phyloP scores from a whole-genome alignment of 2,329 filamentous ascomycete genomes.

The Diplodia intermedia region DNA sequence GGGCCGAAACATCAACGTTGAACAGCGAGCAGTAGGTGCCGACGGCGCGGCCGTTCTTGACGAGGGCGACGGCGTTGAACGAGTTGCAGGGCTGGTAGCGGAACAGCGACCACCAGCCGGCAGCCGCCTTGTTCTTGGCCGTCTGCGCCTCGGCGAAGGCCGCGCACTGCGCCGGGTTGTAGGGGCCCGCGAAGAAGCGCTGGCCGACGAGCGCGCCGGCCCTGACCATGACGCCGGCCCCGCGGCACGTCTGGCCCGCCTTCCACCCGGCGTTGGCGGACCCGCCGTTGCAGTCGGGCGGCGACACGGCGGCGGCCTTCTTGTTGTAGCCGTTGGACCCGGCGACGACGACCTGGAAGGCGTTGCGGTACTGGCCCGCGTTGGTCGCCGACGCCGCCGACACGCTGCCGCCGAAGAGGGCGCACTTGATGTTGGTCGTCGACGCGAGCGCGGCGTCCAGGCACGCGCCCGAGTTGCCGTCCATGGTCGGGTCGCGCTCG shows the following conservation, averaged over 20 bases:
- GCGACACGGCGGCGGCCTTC: background rate
- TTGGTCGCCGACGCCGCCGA: slow-evolving; percentile 38
- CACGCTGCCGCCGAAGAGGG: slow-evolving; percentile 41
- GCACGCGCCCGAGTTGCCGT: slow-evolving; percentile 34
- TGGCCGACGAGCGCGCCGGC: slow-evolving; percentile 42
- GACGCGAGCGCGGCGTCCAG: slow-evolving; percentile 32
- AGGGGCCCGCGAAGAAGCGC: slow-evolving; percentile 42
- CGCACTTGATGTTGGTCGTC: slow-evolving; percentile 43
- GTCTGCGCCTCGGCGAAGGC: slow-evolving; percentile 37
- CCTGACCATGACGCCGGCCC: slow-evolving; percentile 42
- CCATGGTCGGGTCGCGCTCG: slow-evolving; percentile 35
- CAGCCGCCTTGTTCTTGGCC: slow-evolving; percentile 15
- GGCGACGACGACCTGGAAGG: slow-evolving; percentile 36
- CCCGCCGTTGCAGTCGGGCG: slow-evolving; percentile 24
- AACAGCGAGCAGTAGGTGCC: slow-evolving; percentile 41
- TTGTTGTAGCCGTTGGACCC: slow-evolving; percentile 39
- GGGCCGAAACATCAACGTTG: slow-evolving; percentile 13
- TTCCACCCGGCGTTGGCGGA: slow-evolving; percentile 30
- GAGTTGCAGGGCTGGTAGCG: slow-evolving; percentile 41
- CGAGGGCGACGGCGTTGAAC: slow-evolving; percentile 46
- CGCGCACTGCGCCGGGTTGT: slow-evolving; percentile 43
- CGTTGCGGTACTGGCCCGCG: slow-evolving; percentile 38
- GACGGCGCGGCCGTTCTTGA: slow-evolving; percentile 37
- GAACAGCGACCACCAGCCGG: slow-evolving; percentile 12
- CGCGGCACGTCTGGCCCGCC: slow-evolving; percentile 35